Evolutionary conservation across 2,329 filamentous ascomycete genomes (phyloP).

Genomic region (Venturia carpophila): DNA sequence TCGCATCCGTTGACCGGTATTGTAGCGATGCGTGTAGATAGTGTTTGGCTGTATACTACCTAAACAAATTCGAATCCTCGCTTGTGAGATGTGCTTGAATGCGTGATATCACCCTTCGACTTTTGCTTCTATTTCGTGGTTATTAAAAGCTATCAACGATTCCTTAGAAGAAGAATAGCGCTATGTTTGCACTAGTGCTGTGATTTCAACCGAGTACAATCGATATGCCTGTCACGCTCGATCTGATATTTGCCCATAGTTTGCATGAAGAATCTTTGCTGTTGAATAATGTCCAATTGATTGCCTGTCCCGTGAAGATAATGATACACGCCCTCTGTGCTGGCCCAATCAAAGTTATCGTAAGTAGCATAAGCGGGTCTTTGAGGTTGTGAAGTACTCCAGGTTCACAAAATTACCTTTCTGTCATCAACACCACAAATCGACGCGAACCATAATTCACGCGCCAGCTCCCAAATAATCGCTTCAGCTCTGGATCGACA

Average conservation of each 20-base stretch:
- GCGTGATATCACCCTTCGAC: too few species aligned
- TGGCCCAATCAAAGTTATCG: conserved; percentile 5
- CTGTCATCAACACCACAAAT: neutral
- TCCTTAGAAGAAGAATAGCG: too few species aligned
- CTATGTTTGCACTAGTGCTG: too few species aligned
- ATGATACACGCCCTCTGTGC: conserved; percentile 5
- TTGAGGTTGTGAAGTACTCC: neutral
- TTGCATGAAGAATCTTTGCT: neutral
- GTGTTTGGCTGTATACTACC: neutral
- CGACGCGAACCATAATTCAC: neutral
- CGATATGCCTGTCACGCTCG: neutral
- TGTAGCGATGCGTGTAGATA: neutral
- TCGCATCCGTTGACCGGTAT: neutral
- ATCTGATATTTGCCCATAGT: neutral
- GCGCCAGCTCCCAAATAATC: neutral
- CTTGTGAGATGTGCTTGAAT: neutral
- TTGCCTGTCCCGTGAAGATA: neutral
- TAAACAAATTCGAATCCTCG: neutral
- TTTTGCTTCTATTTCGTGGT: too few species aligned
- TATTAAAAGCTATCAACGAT: too few species aligned
- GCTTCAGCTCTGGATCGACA: neutral
- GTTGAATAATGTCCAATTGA: neutral
- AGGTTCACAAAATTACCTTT: neutral
- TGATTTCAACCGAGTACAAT: neutral
- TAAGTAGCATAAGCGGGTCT: neutral